Conservation (phyloP, 1,139 yeast genomes). For the Lodderomyces orthopsilosis region DNA sequence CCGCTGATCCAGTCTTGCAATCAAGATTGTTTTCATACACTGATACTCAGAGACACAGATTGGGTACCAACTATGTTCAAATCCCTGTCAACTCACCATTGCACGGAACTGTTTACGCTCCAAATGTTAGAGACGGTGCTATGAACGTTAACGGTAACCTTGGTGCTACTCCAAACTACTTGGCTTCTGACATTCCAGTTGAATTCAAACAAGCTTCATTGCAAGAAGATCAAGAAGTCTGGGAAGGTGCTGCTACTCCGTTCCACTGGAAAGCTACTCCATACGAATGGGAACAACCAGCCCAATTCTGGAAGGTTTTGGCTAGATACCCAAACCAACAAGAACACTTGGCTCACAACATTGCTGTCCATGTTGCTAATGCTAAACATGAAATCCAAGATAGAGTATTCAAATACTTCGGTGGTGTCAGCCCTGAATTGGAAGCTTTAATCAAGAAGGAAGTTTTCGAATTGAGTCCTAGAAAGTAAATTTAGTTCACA, state of each 20-base stretch:
- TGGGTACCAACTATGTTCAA: constrained; percentile 69
- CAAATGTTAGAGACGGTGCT: constrained; percentile 82
- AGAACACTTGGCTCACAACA: constrained; percentile 77
- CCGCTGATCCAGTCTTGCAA: constrained; percentile 86
- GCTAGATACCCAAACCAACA: constrained; percentile 79
- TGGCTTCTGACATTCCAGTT: constrained; percentile 57
- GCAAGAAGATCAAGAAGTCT: constrained; percentile 73
- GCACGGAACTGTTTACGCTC: constrained; percentile 45
- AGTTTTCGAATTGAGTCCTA: constrained; percentile 53
- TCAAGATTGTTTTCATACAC: constrained; percentile 82
- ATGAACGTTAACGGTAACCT: constrained; percentile 83
- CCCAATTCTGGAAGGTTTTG: constrained; percentile 67
- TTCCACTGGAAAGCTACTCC: constrained; percentile 83
- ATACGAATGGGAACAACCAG: constrained; percentile 68
- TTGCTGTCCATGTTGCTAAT: constrained; percentile 67
- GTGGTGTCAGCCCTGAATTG: constrained; percentile 67
- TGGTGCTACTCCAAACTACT: constrained; percentile 81
- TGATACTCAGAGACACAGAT: constrained; percentile 69
- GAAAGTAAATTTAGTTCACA: constrained; percentile 28
- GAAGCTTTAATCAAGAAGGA: constrained; percentile 60
- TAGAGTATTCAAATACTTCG: constrained; percentile 73
- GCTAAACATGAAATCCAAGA: constrained; percentile 80
- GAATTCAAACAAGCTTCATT: constrained; percentile 42
- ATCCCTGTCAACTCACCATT: constrained; percentile 72
- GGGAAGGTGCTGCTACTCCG: constrained; percentile 85